Evolutionary conservation across 78 protist species (phyloP).

Genomic region (Paulinella micropora): DNA sequence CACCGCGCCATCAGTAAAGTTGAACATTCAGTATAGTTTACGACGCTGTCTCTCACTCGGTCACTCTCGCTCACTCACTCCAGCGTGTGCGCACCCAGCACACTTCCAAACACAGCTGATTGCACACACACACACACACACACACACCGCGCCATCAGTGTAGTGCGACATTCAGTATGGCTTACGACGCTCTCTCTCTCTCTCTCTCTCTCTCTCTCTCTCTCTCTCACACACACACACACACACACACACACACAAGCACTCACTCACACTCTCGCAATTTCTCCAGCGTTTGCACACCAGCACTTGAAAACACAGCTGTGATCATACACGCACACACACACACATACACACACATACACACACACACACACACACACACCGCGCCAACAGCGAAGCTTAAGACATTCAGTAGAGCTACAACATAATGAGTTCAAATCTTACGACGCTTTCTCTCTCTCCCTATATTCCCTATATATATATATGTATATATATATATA

Average conservation of each 20-base stretch:
- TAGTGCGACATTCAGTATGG: too few species aligned
- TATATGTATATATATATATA: too few species aligned
- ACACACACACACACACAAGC: background rate
- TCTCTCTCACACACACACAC: background rate
- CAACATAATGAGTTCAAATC: too few species aligned
- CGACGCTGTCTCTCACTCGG: background rate
- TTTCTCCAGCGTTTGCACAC: background rate
- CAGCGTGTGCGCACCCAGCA: background rate
- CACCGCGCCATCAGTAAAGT: background rate
- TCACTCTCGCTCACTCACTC: background rate
- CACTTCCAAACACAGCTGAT: too few species aligned
- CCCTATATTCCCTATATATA: too few species aligned
- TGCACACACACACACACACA: too few species aligned
- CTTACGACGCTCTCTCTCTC: too few species aligned
- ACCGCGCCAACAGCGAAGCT: too few species aligned
- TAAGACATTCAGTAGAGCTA: too few species aligned
- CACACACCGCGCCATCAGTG: too few species aligned
- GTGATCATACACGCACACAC: background rate
- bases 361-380: background rate
- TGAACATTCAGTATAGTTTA: background rate
- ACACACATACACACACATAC: background rate
- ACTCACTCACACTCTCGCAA: background rate
- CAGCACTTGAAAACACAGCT: background rate
- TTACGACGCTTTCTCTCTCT: too few species aligned
- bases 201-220: background rate